Evolutionary conservation across 2,329 filamentous ascomycete species (phyloP), one percentile per base, ranked within the genome.

Genomic region (Hirsutella minnesotensis): DNA sequence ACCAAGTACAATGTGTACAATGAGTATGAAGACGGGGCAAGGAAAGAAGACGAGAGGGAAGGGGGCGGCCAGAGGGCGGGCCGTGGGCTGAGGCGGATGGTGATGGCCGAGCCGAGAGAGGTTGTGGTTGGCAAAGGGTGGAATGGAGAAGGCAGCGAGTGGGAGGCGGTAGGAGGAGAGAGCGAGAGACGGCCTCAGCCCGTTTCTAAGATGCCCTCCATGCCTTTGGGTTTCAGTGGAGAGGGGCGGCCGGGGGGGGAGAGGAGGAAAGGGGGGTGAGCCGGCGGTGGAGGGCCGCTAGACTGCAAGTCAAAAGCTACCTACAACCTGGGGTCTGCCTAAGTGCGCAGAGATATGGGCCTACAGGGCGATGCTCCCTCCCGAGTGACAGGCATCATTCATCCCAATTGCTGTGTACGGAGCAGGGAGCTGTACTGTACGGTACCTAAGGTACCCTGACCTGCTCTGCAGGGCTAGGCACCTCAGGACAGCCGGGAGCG

Each of bases 1-100:
- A 48, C 51, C 48, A 53, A 55, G 52, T 44, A 48, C 45, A 50
- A 51, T 51, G 51, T 50, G 47, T 48, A 35, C 16, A 18, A 19
- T 31, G 30, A 31, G 30, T 12, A 13, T n/a, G 30, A 31, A 13
- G 30, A 31, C 49, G 52, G 48, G 47, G 49, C 52, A 53, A 53
- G 48, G 51, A 52, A 50, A 53, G 45, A 50, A 45, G 49, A 49
- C 50, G 46, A 48, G 46, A 46, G 45, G 50, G 44, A n/a, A 9
- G 4, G 37, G 15, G 41, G 45, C 37, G 12, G 24, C 24, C 7
- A 27, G 24, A 27, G 12, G 24, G 24, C 24, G 24, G 24, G 7
- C 24, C 24, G 24, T 12, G 24, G 7, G 44, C 40, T 39, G 46
- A 46, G 46, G 40, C 45, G 12, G 41, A 18, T 35, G 33, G n/a